Conservation (phyloP, 306 rosid species). For the Trifolium repens region DNA sequence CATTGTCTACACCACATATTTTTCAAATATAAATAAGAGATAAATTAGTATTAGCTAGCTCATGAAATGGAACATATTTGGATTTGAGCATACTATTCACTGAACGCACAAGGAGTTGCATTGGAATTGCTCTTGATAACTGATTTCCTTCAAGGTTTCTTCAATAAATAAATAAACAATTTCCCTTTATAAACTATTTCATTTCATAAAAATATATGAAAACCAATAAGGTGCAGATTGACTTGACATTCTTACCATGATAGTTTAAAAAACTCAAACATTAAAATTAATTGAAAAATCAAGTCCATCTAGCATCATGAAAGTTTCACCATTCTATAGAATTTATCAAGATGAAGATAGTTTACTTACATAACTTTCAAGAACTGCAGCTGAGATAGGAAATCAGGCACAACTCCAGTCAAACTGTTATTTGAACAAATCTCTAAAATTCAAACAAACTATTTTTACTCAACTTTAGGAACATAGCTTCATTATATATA, state of each 20-base stretch:
- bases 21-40: background rate
- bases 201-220: no score
- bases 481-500: background rate
- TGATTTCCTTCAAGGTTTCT: no score
- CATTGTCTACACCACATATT: background rate
- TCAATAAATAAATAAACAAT: no score
- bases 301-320: background rate
- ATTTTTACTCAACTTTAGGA: slow-evolving; percentile 19
- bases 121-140: no score
- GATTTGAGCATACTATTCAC: slow-evolving; percentile 31
- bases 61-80: slow-evolving; percentile 35
- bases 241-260: no score
- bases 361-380: slow-evolving; percentile 47
- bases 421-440: slow-evolving; percentile 49
- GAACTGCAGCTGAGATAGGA: slow-evolving; percentile 40
- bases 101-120: slow-evolving; percentile 35
- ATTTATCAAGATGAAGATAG: slow-evolving; percentile 11
- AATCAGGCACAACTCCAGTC: slow-evolving; percentile 45
- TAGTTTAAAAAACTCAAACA: background rate
- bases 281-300: slow-evolving; percentile 6
- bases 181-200: no score
- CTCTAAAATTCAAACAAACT: slow-evolving; percentile 34
- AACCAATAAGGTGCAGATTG: no score
- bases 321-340: slow-evolving; percentile 1
- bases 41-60: slow-evolving; percentile 2